Evolutionary conservation across 2,329 filamentous ascomycete genomes (phyloP), one percentile per base, ranked within the genome.

Genomic region (Hymenoscyphus linearis): DNA sequence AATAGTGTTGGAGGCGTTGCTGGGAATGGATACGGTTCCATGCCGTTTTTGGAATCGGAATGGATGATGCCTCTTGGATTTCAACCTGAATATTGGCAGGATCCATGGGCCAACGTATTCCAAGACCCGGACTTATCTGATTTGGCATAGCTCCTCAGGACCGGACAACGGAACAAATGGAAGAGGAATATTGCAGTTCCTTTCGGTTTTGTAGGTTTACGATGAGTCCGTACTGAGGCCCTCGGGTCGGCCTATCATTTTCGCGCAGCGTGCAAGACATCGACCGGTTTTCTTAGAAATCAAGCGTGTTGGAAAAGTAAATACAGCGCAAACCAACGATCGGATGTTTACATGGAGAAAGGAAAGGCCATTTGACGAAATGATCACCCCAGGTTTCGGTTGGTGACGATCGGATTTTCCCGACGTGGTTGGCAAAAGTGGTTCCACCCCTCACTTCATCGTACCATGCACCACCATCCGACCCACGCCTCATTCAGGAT

Each of bases 41-140:
- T 61, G 56, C 53, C 52, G 2, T 61, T 37, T 35, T 12, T 64
- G 14, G 59, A 59, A 14, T 57, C 56, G 22, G 62, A 61, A 34
- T 64, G 62, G 62, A 64, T 64, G 57, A 64, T 64, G 62, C 62
- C 59, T 12, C 54, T 64, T 16, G 57, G 59, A 34, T 59, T 64
- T 37, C 62, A 64, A 40, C 56, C 55, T 3, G 59, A 64, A 57
- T 59, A 59, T 34, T 62, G 60, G 61, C 61, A 62, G 18, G 61
- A 62, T 53, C 61, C 61, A 7, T 62, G 61, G 61, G 58, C 61
- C 35, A 62, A 62, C 52, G 58, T 62, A 13, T 62, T 62, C 36
- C 61, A 62, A 31, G 61, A 62, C 16, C 44, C 58, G 2, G 58
- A 60, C 37, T 35, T 57, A 14, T 50, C 34, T 18, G 61, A 60